These are phyloP conservation scores for Lactarius trivialis DNA, from an alignment of 768 basidiomycete species.

Conservation along the genomic window DNA sequence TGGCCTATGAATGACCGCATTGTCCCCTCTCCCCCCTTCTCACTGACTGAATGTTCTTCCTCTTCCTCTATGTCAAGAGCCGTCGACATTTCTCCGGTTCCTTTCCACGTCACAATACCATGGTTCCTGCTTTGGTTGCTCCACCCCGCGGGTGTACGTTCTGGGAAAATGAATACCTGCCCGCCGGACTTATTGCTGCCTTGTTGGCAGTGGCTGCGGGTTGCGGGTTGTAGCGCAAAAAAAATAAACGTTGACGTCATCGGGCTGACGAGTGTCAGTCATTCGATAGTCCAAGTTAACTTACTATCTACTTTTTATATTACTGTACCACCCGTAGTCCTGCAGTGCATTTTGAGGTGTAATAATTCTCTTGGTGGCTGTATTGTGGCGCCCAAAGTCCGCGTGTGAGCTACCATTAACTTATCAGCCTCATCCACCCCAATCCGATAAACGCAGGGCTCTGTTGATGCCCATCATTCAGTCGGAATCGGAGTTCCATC, in stretches of 20 bases:
- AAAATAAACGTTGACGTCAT: neutral
- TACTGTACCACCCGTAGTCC: too few species aligned
- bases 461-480: conserved; percentile 17
- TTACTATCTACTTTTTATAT: too few species aligned
- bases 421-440: conserved; percentile 4
- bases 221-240: neutral
- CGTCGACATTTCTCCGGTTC: neutral
- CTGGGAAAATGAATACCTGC: neutral
- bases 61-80: neutral
- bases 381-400: neutral
- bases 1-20: too few species aligned
- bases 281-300: neutral
- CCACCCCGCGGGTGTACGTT: neutral
- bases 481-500: conserved; percentile 29
- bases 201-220: neutral
- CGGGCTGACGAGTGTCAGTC: neutral
- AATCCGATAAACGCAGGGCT: neutral
- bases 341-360: neutral
- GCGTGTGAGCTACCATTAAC: neutral
- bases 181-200: neutral
- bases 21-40: neutral
- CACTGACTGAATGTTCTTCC: neutral
- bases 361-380: neutral
- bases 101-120: neutral
- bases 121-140: neutral